Percentiles rank a stretch among this genome's conserved stretches.
Conservation (phyloP, 2,329 filamentous ascomycete genomes). For the Dothiorella sarmentorum region DNA sequence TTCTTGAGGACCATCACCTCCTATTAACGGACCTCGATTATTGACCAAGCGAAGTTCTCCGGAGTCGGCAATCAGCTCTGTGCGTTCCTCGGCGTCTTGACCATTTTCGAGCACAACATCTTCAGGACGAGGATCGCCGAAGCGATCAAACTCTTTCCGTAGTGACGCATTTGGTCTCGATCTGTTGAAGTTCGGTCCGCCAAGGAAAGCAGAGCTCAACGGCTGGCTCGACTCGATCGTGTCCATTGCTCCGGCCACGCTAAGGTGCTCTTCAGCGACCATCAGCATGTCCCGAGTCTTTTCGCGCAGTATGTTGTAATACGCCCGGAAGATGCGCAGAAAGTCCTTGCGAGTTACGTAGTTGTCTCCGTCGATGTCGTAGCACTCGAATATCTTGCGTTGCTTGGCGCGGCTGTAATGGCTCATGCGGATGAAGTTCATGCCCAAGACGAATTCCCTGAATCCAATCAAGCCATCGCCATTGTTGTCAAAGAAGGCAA, state of each 20-base stretch:
- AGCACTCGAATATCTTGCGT: constrained; percentile 75
- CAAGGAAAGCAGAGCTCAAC: constrained; percentile 38
- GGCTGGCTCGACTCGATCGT: constrained; percentile 44
- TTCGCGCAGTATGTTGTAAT: constrained; percentile 86
- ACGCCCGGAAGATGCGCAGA: constrained; percentile 84
- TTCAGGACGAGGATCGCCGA: constrained; percentile 28
- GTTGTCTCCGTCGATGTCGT: constrained; percentile 86
- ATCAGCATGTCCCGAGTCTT: constrained; percentile 80
- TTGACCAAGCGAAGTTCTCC: constrained; percentile 44
- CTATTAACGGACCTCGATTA: not conserved
- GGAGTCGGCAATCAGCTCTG: constrained; percentile 22
- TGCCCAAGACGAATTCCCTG: constrained; percentile 80
- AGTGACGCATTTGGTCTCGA: not conserved
- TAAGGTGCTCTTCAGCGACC: constrained; percentile 70
- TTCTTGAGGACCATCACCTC: not conserved
- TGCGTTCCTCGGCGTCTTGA: constrained; percentile 26
- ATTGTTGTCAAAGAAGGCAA: constrained; percentile 92
- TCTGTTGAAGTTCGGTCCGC: constrained; percentile 11
- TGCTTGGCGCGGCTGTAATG: constrained; percentile 47
- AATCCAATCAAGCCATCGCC: constrained; percentile 87
- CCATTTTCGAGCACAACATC: constrained; percentile 25
- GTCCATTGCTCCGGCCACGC: constrained; percentile 51
- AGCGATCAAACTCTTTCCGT: constrained; percentile 33
- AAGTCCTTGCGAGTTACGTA: constrained; percentile 84
- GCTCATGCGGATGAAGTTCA: constrained; percentile 56